Evolutionary conservation across 371 early-diverging fungal species (phyloP), one percentile per base, ranked within the genome.

Genomic region (Syncephalis plumigaleata): DNA sequence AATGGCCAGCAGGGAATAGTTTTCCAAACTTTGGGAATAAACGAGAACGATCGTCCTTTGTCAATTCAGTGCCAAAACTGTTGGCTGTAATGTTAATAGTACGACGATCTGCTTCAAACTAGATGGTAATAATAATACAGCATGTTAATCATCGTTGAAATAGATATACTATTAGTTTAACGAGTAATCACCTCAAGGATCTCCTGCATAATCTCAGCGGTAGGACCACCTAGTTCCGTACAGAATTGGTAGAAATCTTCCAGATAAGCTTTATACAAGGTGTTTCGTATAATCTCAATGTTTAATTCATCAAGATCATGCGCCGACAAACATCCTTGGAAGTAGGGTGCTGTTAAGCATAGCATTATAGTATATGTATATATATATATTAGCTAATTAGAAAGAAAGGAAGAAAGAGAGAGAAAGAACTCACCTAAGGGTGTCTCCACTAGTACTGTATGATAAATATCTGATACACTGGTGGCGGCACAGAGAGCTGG

Each of bases 231-330:
- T n/a, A 92, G 56, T 1, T 48, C 52, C 53, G 78, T 73, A 55
- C 91, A 88, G 64, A 87, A 98, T 9, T 66, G 59, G 60, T 91
- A 84, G 66, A 95, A 98, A 64, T 98, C 98, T 69, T 96, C 96
- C 48, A 98, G 61, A 54, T 97, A 98, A 7, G 95, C 91, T 65
- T 93, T 94, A 73, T 93, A 91, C 36, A 98, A 74, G 2, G 93
- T 92, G 70, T 95, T 96, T 54, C 98, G 77, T 56, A 98, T 98
- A 49, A 98, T 94, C 61, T 98, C 97, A 67, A 96, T 94, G 63
- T 98, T 94, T 64, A 95, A 73, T 63, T 96, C 97, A 61, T 98
- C 92, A 51, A 98, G 67, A 63, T 98, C 98, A 52, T 91, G 84
- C 20, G 96, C 93, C 20, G 87, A 87, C 23, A 95, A 67, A 55